Base-by-base conservation (phyloP, 2,329 filamentous ascomycete species). In the Alternaria panax region DNA sequence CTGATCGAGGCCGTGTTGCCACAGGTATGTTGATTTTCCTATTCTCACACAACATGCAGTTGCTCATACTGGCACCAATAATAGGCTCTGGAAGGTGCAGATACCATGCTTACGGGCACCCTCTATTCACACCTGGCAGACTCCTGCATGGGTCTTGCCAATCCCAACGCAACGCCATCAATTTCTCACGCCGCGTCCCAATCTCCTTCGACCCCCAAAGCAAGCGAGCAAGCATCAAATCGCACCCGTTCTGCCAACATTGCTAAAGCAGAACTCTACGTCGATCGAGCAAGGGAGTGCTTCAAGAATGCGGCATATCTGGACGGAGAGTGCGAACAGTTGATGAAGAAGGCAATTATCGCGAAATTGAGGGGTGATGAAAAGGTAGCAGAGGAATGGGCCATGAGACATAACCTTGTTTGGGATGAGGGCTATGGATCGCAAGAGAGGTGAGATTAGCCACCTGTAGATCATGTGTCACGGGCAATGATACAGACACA, bases 311-410 rank as follows among this genome's bases (percentile, higher is more conserved):
- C 92, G 14, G 88, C 91, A 72, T 91, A 91, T 73, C 79, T 88
- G 14, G 79, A 82, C n/a, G 88, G 87, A 54, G 89, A 92, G 78
- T 89, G 91, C 71, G 90, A 93, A 77, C 88, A 91, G 82, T 85
- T 93, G 80, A 89, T 90, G 20, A 95, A 95, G 82, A 93, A 92
- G 78, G 90, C 91, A 4, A 88, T 88, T 51, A 85, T 96, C 51
- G 90, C 92, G 82, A 88, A 89, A 75, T 80, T 90, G 46, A 83
- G 86, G 7, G 91, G 75, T 1, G 72, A 78, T 43, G 73, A 75
- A 51, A 72, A 68, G 57, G 41, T 76, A 42, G 74, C 75, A 2
- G 74, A 75, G 54, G 75, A 78, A 43, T 77, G 73, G 74, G 75
- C 75, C 25, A 73, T 76, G 57, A 74, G 75, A 41, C 72, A 76